phyloP scores from a whole-genome alignment of 1,139 yeast genomes.

The Lodderomyces elongisporus region DNA sequence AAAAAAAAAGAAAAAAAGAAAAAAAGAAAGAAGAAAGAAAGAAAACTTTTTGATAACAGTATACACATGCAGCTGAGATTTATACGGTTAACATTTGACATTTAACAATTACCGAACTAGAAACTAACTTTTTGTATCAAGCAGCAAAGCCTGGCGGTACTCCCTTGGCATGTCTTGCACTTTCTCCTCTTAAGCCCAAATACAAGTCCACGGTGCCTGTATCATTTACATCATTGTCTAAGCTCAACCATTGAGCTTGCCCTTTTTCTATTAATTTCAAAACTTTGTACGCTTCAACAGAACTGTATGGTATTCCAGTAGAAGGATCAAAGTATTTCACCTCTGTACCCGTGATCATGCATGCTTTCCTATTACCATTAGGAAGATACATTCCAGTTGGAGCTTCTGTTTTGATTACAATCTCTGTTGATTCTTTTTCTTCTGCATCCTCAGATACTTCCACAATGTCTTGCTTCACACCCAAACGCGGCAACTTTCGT shows the following conservation, averaged over 20 bases:
- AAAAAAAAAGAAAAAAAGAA: background rate
- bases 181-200: conserved; percentile 51
- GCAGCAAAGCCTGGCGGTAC: conserved; percentile 74
- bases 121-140: background rate
- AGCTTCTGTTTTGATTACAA: conserved; percentile 57
- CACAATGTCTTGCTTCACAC: conserved; percentile 50
- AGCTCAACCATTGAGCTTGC: conserved; percentile 61
- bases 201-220: conserved; percentile 62
- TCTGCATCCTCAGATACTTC: conserved; percentile 38
- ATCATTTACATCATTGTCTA: conserved; percentile 34
- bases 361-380: conserved; percentile 63
- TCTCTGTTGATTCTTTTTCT: conserved; percentile 38
- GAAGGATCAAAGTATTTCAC: conserved; percentile 86
- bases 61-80: background rate
- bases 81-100: background rate
- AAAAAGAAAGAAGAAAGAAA: background rate
- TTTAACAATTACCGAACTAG: background rate
- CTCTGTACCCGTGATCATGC: conserved; percentile 73
- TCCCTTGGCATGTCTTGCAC: conserved; percentile 65
- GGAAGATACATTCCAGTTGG: conserved; percentile 72
- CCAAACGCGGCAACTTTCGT: conserved; percentile 58
- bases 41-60: background rate
- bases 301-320: conserved; percentile 79
- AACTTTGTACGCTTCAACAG: conserved; percentile 71
- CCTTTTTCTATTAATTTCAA: conserved; percentile 67